Conservation (phyloP, 2,329 filamentous ascomycete genomes). For the Sporothrix brunneoviolacea region DNA sequence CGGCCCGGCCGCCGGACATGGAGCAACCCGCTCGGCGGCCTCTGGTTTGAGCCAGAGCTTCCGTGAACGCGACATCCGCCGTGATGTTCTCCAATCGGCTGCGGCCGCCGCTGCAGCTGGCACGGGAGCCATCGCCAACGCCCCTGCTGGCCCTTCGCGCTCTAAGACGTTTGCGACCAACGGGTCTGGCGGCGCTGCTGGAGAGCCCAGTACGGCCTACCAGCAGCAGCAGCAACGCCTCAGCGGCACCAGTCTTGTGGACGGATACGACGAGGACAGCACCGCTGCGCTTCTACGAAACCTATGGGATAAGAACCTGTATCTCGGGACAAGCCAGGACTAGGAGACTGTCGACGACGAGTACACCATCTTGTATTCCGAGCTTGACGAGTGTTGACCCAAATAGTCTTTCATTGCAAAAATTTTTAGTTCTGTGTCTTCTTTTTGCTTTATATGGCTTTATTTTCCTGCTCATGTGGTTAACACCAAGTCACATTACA, state of each 20-base stretch:
- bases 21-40: not conserved
- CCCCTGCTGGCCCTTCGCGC: not conserved
- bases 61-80: constrained; percentile 24
- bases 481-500: too few species aligned
- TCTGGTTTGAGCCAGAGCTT: constrained; percentile 32
- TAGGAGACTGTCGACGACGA: constrained; percentile 24
- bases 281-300: constrained; percentile 47
- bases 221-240: constrained; percentile 34
- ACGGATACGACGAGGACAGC: constrained; percentile 44
- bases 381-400: too few species aligned
- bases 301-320: constrained; percentile 56
- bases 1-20: not conserved
- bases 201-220: constrained; percentile 23
- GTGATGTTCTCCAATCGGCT: constrained; percentile 12
- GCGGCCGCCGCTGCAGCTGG: constrained; percentile 8
- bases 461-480: too few species aligned
- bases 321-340: constrained; percentile 50
- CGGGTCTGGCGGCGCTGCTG: not conserved
- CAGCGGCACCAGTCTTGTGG: constrained; percentile 44
- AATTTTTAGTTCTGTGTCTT: too few species aligned
- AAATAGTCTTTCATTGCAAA: too few species aligned
- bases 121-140: not conserved
- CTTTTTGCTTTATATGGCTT: too few species aligned
- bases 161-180: constrained; percentile 2
- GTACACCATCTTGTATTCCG: constrained; percentile 1